Percentiles rank a stretch among this genome's conserved stretches.
phyloP scores from a whole-genome alignment of 768 basidiomycete genomes.

The Russula ochroleuca region DNA sequence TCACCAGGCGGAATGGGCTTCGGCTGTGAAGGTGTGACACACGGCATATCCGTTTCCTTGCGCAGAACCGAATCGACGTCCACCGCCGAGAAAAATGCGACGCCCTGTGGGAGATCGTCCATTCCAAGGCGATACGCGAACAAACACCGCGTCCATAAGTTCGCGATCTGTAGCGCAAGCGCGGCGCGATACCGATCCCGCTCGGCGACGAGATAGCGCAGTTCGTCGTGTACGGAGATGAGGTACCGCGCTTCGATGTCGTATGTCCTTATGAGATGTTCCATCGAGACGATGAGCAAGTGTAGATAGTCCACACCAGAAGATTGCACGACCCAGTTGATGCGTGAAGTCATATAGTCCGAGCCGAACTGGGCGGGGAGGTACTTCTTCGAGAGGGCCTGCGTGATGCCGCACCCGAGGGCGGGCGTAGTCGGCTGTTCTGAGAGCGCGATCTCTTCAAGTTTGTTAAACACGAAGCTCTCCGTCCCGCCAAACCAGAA shows the following conservation, averaged over 20 bases:
- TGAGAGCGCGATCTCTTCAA: conserved; percentile 90
- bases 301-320: conserved; percentile 98
- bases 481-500: conserved; percentile 98
- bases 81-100: conserved; percentile 96
- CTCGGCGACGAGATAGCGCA: conserved; percentile 88
- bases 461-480: conserved; percentile 94
- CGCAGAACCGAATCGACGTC: conserved; percentile 87
- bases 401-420: conserved; percentile 88
- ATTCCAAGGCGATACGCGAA: conserved; percentile 93
- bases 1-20: conserved; percentile 82
- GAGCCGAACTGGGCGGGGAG: conserved; percentile 75
- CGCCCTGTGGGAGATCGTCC: conserved; percentile 92
- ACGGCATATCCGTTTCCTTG: conserved; percentile 96
- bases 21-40: conserved; percentile 90
- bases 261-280: conserved; percentile 76
- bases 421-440: conserved; percentile 88
- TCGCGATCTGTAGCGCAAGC: conserved; percentile 89
- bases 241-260: conserved; percentile 87
- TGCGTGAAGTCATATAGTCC: conserved; percentile 92
- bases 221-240: conserved; percentile 95
- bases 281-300: conserved; percentile 92
- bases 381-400: conserved; percentile 86
- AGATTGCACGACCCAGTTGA: conserved; percentile 99
- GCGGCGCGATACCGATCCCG: conserved; percentile 88
- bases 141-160: conserved; percentile 88